Evolutionary conservation across 768 basidiomycete species (phyloP), one percentile per base, ranked within the genome.

Genomic region (Lactarius akahatsu): DNA sequence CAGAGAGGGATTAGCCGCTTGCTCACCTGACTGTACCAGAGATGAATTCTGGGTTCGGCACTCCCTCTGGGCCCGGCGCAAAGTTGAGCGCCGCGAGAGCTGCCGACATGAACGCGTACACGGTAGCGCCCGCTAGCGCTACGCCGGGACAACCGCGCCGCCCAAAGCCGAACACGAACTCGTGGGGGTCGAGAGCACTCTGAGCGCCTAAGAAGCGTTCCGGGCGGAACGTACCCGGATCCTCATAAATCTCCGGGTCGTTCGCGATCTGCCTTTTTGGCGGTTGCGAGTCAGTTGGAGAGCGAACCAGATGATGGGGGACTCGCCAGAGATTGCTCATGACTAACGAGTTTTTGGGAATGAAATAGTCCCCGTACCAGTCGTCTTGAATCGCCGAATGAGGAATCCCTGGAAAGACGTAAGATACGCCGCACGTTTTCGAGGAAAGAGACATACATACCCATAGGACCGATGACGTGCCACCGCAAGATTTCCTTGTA

Each of bases 401-500:
- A 10, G 65, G 30, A 9, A 66, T 61, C 30, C 60, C 65, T 66
- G 60, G 1, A 52, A 32, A 41, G 18, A 28, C n/a, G 45, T 59
- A 15, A 55, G 26, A 56, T 6, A n/a, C 45, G 23, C 40, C 16
- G 5, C 13, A 18, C 1, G 6, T 13, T 28, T 41, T 34, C 13
- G 36, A 30, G n/a, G 13, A 16, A 45, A 10, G 32, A 23, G 23
- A 15, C 8, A n/a, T 3, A 32, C 50, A 0, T 43, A 70, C 71
- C 72, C 26, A 70, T 34, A 3, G 71, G 71, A n/a, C 59, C 69
- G 28, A 67, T 65, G 40, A 71, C 66, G n/a, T 64, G 57, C 72
- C 72, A 74, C 52, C 74, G 61, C 36, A 74, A 36, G 26, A 67
- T 57, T 62, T 75, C 74, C 61, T 71, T 69, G 52, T 72, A 52